phyloP scores from a whole-genome alignment of 164 flowering plant species.

The Vitis rupestris region DNA sequence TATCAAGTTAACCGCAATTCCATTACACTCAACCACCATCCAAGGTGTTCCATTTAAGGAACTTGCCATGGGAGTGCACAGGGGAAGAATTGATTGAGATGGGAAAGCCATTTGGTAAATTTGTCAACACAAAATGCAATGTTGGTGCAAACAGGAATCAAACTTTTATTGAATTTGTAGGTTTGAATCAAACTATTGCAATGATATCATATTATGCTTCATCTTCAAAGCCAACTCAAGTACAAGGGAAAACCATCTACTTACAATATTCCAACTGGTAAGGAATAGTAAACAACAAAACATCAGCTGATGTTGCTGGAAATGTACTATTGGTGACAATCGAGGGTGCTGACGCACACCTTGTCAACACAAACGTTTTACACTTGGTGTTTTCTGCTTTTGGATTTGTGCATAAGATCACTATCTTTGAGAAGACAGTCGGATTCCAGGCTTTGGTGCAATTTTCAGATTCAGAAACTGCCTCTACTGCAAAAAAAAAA shows the following conservation, averaged over 20 bases:
- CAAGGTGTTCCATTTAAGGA: constrained; percentile 94
- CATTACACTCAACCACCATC: constrained; percentile 93
- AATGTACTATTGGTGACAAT: constrained; percentile 93
- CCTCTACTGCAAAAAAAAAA: constrained; percentile 62
- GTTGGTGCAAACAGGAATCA: constrained; percentile 93
- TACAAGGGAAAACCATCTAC: constrained; percentile 95
- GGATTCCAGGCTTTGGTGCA: too few relatives aligned
- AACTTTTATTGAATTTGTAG: constrained; percentile 92
- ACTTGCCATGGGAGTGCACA: constrained; percentile 95
- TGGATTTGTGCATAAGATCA: too few relatives aligned
- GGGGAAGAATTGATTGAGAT: constrained; percentile 90
- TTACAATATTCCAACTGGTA: constrained; percentile 93
- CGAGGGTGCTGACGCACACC: constrained; percentile 84
- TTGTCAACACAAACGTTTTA: constrained; percentile 97
- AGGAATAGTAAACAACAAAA: constrained; percentile 93
- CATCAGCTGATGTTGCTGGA: constrained; percentile 87
- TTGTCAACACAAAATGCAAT: constrained; percentile 93
- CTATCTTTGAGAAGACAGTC: too few relatives aligned
- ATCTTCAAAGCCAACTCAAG: constrained; percentile 96
- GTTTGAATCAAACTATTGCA: constrained; percentile 87
- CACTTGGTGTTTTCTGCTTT: too few relatives aligned
- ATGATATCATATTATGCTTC: constrained; percentile 97
- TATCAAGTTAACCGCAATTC: constrained; percentile 89
- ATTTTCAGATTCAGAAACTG: constrained; percentile 79
- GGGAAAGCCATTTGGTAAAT: constrained; percentile 92